These are phyloP conservation scores for Talaromyces verruculosus DNA, from an alignment of 2,329 filamentous ascomycete species.

Conservation along the genomic window DNA sequence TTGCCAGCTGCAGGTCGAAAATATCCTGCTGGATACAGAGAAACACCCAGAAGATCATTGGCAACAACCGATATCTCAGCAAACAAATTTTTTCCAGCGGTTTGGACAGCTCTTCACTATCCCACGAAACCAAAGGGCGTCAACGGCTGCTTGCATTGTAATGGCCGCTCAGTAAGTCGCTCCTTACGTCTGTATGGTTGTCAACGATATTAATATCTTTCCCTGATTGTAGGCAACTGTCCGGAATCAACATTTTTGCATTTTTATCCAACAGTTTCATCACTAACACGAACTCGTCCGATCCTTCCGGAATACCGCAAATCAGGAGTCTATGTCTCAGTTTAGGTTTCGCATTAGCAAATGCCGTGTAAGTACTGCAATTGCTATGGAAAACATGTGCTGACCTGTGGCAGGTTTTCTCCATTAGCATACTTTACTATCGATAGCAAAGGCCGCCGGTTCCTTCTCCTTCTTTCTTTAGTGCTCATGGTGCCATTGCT, in stretches of 20 bases:
- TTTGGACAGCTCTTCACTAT: constrained; percentile 24
- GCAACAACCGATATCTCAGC: neutral
- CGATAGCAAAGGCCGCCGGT: constrained; percentile 25
- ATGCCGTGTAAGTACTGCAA: constrained; percentile 21
- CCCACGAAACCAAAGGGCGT: constrained; percentile 23
- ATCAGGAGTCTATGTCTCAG: constrained; percentile 23
- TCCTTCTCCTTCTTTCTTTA: constrained; percentile 24
- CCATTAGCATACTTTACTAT: constrained; percentile 25
- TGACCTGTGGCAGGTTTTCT: constrained; percentile 20
- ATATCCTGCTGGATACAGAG: constrained; percentile 15
- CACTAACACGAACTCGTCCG: neutral
- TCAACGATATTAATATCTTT: neutral
- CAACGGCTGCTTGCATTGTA: constrained; percentile 22
- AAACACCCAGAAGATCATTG: neutral
- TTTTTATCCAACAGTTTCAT: constrained; percentile 23
- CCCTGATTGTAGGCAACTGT: constrained; percentile 17
- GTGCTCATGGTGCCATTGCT: constrained; percentile 25
- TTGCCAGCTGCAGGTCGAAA: constrained; percentile 23
- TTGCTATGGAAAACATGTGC: neutral
- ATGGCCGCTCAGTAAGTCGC: constrained; percentile 21
- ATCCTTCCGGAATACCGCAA: neutral
- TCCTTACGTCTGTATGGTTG: neutral
- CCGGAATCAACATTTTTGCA: constrained; percentile 27
- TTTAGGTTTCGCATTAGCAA: constrained; percentile 24
- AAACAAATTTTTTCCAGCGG: constrained; percentile 21